Evolutionary conservation across 2,329 filamentous ascomycete genomes (phyloP).

Genomic region (Fusarium nematophilum): DNA sequence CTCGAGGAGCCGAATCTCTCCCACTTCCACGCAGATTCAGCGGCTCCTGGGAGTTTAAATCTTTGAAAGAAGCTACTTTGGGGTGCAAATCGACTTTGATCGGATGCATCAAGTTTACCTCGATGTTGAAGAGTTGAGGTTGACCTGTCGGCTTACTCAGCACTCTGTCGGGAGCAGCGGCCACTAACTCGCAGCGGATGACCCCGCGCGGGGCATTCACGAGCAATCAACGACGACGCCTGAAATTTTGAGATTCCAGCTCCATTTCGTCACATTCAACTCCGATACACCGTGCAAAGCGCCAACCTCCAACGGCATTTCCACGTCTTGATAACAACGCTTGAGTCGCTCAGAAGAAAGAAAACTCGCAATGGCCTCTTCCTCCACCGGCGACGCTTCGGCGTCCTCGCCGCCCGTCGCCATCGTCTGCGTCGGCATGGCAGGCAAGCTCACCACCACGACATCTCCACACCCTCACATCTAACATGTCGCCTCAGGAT

Average conservation of each 20-base stretch:
- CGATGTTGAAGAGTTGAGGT: too few relatives aligned
- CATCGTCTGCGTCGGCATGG: conserved; percentile 97
- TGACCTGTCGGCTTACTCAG: conserved; percentile 23
- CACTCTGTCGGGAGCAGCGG: not conserved
- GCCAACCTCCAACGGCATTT: not conserved
- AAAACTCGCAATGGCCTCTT: conserved; percentile 47
- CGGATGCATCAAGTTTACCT: too few relatives aligned
- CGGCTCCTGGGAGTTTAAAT: too few relatives aligned
- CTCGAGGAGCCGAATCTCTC: too few relatives aligned
- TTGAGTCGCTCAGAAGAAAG: not conserved
- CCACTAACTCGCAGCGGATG: conserved; percentile 34
- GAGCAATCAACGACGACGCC: conserved; percentile 19
- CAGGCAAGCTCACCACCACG: conserved; percentile 64
- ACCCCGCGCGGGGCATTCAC: conserved; percentile 46
- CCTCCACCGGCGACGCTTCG: conserved; percentile 44
- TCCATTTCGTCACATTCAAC: conserved; percentile 38
- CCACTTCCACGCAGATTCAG: too few relatives aligned
- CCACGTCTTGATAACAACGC: too few relatives aligned
- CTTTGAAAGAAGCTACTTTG: too few relatives aligned
- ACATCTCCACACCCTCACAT: conserved; percentile 3
- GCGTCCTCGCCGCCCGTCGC: conserved; percentile 70
- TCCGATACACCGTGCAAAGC: conserved; percentile 1
- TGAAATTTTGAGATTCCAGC: conserved; percentile 36
- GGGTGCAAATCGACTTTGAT: too few relatives aligned
- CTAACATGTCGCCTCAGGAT: conserved; percentile 63